Evolutionary conservation across 305 asterid species (phyloP), one percentile per base, ranked within the genome.

Genomic region (Nicotiana rustica): DNA sequence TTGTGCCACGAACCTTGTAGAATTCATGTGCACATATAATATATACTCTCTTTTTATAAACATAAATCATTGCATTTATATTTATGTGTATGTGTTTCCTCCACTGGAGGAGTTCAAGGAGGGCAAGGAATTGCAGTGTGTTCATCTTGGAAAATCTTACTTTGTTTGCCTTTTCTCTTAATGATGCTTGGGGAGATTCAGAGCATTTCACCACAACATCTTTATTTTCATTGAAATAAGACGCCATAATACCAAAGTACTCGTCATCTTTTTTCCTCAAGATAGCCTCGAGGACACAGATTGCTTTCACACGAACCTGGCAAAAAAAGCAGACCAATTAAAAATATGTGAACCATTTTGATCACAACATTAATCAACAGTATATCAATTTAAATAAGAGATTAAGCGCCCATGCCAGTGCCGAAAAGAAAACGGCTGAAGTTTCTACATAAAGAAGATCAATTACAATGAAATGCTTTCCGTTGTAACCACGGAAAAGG

Each of bases 121-220:
- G 64, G 64, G 44, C 8, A 52, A 49, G 36, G 13, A 52, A 49
- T 13, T 52, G 79, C 44, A 25, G 44, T 5, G 78, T 21, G 79
- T 49, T 25, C 79, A 75, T 75, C 41, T 49, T 49, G 21, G 64
- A 52, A 60, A 52, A 75, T 71, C 83, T 85, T 89, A 95, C 99
- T 97, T 96, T 96, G 84, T 85, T 89, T 85, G 98, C 96, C 83
- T 94, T 96, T 88, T 96, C 99, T 86, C 99, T 91, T 87, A 96
- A 84, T 78, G 99, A 96, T 67, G 98, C 98, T 88, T 96, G 99
- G 55, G 98, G 99, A 80, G 98, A 96, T 89, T 94, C 98, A 82
- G 91, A 92, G 90, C 99, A 96, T 76, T 89, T 95, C 69, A 91
- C 85, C 85, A 96, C 91, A 81, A 82, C 89, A 86, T 92, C 91